Evolutionary conservation across 495 filamentous ascomycete genomes (phyloP).

Genomic region (Aspergillus leporis): DNA sequence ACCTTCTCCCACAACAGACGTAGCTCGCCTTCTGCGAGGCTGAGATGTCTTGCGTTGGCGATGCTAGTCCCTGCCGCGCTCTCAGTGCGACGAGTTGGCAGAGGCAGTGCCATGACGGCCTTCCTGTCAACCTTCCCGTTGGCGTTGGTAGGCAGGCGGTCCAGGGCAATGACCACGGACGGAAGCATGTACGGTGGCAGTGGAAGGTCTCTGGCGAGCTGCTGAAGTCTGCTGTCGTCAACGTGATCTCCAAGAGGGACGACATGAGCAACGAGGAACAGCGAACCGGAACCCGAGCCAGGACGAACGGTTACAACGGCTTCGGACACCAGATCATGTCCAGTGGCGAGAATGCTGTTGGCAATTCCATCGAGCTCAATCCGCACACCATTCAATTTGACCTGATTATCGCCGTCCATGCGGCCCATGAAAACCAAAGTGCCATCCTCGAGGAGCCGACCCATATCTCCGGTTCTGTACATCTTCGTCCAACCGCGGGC

Average conservation of each 20-base stretch:
- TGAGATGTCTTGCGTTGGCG: background rate
- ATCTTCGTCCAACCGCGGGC: constrained; percentile 1
- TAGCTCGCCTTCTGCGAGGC: constrained; percentile 2
- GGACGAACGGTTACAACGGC: constrained; percentile 29
- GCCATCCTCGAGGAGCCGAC: constrained; percentile 25
- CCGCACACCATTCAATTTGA: constrained; percentile 53
- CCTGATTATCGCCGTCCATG: constrained; percentile 40
- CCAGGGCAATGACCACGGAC: constrained; percentile 32
- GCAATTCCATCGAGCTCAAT: constrained; percentile 53
- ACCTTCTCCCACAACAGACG: constrained; percentile 2
- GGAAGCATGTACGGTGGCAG: constrained; percentile 53
- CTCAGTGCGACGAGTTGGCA: too few species aligned
- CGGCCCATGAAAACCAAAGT: constrained; percentile 29
- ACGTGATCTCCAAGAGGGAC: background rate
- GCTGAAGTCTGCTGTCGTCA: background rate
- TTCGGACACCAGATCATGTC: constrained; percentile 24
- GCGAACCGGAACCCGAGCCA: constrained; percentile 6
- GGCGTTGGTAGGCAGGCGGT: constrained; percentile 39
- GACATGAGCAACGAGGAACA: constrained; percentile 42
- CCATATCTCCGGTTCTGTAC: constrained; percentile 27
- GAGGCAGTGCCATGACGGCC: constrained; percentile 22
- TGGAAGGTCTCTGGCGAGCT: constrained; percentile 19
- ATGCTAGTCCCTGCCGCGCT: background rate
- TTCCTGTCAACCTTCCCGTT: constrained; percentile 46
- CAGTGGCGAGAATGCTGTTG: constrained; percentile 24